These are phyloP conservation scores for Knufia fluminis DNA, from an alignment of 2,329 filamentous ascomycete species.

Conservation along the genomic window DNA sequence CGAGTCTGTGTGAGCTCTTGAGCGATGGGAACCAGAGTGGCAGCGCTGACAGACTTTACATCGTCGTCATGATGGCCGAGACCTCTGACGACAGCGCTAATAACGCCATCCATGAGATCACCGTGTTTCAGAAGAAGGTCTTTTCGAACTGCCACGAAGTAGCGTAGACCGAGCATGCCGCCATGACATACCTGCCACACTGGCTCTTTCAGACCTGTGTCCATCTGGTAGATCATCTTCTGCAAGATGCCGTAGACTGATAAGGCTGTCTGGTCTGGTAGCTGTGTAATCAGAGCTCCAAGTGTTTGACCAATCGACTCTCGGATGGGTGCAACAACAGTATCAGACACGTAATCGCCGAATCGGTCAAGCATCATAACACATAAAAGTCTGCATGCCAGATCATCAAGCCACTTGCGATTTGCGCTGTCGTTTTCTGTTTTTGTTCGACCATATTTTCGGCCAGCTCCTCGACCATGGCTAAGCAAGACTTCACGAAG, in stretches of 20 bases:
- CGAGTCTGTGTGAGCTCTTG: constrained; percentile 87
- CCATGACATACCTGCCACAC: constrained; percentile 95
- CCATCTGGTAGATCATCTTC: constrained; percentile 83
- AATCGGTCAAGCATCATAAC: constrained; percentile 97
- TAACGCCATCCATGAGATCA: constrained; percentile 83
- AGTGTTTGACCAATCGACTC: constrained; percentile 93
- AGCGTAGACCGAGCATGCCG: constrained; percentile 92
- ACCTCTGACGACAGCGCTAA: constrained; percentile 89
- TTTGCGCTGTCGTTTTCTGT: constrained; percentile 72
- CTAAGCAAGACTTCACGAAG: constrained; percentile 82
- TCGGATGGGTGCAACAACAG: constrained; percentile 87
- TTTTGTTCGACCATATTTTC: constrained; percentile 59
- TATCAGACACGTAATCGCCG: constrained; percentile 95
- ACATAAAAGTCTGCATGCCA: constrained; percentile 88
- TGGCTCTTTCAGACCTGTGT: constrained; percentile 61
- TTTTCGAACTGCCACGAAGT: constrained; percentile 89
- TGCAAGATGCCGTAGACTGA: constrained; percentile 77
- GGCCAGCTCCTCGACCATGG: constrained; percentile 83
- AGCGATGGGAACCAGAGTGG: constrained; percentile 93
- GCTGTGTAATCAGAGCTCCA: constrained; percentile 76
- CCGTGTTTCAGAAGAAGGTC: constrained; percentile 78
- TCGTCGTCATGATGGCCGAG: constrained; percentile 87
- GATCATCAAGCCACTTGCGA: constrained; percentile 78
- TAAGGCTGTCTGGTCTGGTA: constrained; percentile 69
- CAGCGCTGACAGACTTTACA: constrained; percentile 90